These are phyloP conservation scores for Gossypium schwendimanii DNA, from an alignment of 441 rosid species.

Conservation along the genomic window DNA sequence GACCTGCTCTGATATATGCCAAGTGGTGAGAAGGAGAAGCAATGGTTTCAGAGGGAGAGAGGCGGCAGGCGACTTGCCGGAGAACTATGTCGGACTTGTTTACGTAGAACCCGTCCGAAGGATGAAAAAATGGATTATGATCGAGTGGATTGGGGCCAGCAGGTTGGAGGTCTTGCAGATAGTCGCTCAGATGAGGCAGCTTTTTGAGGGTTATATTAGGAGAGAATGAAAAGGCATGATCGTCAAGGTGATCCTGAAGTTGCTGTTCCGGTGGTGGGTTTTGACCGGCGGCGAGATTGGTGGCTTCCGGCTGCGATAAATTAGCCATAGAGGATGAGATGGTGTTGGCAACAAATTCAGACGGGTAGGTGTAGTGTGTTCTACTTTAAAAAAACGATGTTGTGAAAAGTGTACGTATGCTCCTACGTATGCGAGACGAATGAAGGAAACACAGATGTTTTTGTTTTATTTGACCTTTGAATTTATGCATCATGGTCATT, in stretches of 20 bases:
- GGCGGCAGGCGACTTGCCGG: constrained; percentile 44
- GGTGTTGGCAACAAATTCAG: background rate
- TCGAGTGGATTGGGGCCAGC: constrained; percentile 47
- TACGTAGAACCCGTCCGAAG: constrained; percentile 59
- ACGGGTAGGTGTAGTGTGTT: background rate
- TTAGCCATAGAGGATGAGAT: background rate
- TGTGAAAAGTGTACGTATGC: background rate
- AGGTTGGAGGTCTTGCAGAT: constrained; percentile 32
- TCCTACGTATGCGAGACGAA: background rate
- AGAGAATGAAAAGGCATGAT: constrained; percentile 15
- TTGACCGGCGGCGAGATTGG: background rate
- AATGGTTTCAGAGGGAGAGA: constrained; percentile 34
- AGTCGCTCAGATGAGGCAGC: constrained; percentile 38
- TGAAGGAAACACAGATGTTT: background rate
- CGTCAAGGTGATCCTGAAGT: background rate
- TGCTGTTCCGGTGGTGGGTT: background rate
- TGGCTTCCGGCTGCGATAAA: background rate
- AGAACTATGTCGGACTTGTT: constrained; percentile 47
- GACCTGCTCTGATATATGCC: constrained; percentile 70
- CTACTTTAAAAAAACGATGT: background rate
- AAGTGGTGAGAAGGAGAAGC: constrained; percentile 17
- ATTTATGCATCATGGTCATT: background rate
- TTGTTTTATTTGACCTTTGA: background rate
- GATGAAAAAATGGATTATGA: constrained; percentile 47
- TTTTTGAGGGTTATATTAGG: constrained; percentile 22